These are phyloP conservation scores for Nicotiana undulata DNA, from an alignment of 257 asterid genomes.

Conservation along the genomic window DNA sequence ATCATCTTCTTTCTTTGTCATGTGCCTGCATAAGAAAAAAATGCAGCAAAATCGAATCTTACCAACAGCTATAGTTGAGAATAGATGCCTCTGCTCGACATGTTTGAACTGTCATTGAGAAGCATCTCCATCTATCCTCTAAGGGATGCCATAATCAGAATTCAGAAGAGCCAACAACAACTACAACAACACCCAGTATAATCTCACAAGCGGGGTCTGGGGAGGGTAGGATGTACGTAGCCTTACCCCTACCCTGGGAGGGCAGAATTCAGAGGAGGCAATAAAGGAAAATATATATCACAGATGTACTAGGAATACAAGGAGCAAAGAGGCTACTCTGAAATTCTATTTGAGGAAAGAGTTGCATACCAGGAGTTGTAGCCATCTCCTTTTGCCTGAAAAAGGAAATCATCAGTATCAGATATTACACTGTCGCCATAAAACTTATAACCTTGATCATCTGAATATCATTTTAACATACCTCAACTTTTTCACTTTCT, in stretches of 20 bases:
- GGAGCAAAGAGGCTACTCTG: neutral
- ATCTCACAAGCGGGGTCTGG: too few species aligned
- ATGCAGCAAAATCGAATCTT: neutral
- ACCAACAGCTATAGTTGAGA: neutral
- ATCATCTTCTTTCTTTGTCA: constrained; percentile 51
- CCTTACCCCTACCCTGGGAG: too few species aligned
- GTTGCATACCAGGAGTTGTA: neutral
- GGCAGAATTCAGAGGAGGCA: too few species aligned
- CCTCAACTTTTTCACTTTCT: constrained; percentile 37
- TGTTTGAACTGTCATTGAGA: neutral
- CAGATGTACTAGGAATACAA: neutral
- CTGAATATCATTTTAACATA: constrained; percentile 11
- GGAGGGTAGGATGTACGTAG: too few species aligned
- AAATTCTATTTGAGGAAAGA: neutral
- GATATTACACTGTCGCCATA: neutral
- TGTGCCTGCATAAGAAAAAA: constrained; percentile 37
- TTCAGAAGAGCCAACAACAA: too few species aligned
- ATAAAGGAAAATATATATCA: neutral
- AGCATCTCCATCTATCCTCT: neutral
- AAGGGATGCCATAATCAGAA: neutral
- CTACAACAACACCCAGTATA: too few species aligned
- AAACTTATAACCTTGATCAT: neutral
- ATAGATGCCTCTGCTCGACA: neutral
- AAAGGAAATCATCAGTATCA: neutral
- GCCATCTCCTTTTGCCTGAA: constrained; percentile 16